Evolutionary conservation across 1,139 yeast species (phyloP), one percentile per base, ranked within the genome.

Genomic region (Meyerozyma sp.): DNA sequence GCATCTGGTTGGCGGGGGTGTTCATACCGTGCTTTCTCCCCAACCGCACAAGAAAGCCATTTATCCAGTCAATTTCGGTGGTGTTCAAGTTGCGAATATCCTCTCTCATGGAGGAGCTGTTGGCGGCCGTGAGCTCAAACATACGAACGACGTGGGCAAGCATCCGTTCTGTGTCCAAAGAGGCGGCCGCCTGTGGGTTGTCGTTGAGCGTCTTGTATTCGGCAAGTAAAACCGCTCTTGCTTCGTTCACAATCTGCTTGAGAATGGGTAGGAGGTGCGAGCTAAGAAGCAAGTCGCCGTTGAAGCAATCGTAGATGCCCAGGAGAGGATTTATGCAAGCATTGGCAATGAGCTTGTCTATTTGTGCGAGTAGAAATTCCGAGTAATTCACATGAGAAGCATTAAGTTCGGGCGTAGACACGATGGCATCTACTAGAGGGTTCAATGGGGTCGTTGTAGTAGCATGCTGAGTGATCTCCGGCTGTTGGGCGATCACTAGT

Each of bases 51-150:
- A 90, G 70, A 55, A 78, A 82, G 3, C 95, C 96, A 57, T 89
- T 91, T 47, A 91, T 82, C 60, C 77, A 84, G 47, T 83, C 84
- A 27, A 91, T 77, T 58, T 91, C 98, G 0, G 95, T 84, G 23
- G 69, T 71, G 49, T 81, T 73, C 43, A 80, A 67, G 49, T 74
- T 68, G 39, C 78, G 61, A 1, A 85, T 73, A 55, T 91, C 98
- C 51, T 86, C 89, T 54, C 95, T 75, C 98, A 91, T 93, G 2
- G 96, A 87, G 8, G 94, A 81, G 42, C 84, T 79, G 63, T 90
- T 93, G 40, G 70, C 61, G 0, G 77, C 73, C 21, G 83, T 74
- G 32, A 55, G 41, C 46, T 72, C 62, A 35, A 80, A 67, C 9
- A 77, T 75, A 4, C 73, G 68, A 16, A 67, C 48, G 6, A 84